Evolutionary conservation across 768 basidiomycete species (phyloP).

Genomic region (Exsudoporus frostii): DNA sequence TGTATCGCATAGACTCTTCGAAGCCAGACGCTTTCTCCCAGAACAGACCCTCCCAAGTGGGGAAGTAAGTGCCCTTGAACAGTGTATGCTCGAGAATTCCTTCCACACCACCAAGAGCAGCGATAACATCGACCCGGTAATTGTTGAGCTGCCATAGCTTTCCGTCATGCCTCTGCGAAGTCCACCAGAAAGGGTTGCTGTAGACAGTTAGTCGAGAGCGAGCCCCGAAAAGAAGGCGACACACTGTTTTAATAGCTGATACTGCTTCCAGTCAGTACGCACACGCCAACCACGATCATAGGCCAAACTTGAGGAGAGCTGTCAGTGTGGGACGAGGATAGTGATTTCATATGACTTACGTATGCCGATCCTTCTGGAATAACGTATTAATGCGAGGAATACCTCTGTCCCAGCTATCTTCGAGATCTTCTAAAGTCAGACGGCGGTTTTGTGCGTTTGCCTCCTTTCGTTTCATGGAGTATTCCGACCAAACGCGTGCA

Average conservation of each 20-base stretch:
- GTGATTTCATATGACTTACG: slow-evolving; percentile 41
- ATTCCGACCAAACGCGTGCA: slow-evolving; percentile 98
- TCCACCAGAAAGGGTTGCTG: slow-evolving; percentile 99
- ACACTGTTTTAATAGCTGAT: slow-evolving; percentile 87
- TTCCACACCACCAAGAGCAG: slow-evolving; percentile 95
- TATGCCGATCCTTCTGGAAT: slow-evolving; percentile 98
- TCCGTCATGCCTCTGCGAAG: slow-evolving; percentile 92
- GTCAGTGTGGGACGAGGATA: not conserved
- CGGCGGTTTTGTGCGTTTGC: slow-evolving; percentile 99
- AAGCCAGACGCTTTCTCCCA: slow-evolving; percentile 99
- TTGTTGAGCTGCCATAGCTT: slow-evolving; percentile 98
- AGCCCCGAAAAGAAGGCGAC: slow-evolving; percentile 24
- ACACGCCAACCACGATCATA: slow-evolving; percentile 99
- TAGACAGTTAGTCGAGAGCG: slow-evolving; percentile 10
- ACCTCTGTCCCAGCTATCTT: slow-evolving; percentile 98
- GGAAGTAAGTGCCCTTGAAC: slow-evolving; percentile 98
- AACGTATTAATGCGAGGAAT: slow-evolving; percentile 98
- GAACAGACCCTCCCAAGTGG: slow-evolving; percentile 97
- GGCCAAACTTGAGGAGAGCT: slow-evolving; percentile 55
- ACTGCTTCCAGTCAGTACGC: slow-evolving; percentile 97
- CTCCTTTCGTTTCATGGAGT: slow-evolving; percentile 99
- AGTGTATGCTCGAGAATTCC: slow-evolving; percentile 95
- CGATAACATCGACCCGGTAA: slow-evolving; percentile 97
- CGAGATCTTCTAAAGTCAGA: slow-evolving; percentile 94
- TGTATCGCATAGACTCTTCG: slow-evolving; percentile 94